Evolutionary conservation across 345 rosid species (phyloP).

Genomic region (Jatropha curcas): DNA sequence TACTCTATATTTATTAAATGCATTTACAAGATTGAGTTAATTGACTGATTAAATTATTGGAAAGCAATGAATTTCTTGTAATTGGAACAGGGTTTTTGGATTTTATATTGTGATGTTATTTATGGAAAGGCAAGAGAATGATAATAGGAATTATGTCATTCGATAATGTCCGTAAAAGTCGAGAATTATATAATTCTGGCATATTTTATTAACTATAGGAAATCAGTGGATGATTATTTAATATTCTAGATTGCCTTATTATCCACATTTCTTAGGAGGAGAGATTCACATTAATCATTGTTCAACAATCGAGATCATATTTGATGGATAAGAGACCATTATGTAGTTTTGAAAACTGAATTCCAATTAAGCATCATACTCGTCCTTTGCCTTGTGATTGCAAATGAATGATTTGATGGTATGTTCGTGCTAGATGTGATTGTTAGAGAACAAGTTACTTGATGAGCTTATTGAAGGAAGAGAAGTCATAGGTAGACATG

Average conservation of each 20-base stretch:
- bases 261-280: background rate
- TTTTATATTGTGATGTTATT: background rate
- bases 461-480: background rate
- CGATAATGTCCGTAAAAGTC: background rate
- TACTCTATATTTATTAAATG: background rate
- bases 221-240: background rate
- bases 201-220: background rate
- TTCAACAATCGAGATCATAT: too few species aligned
- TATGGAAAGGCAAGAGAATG: background rate
- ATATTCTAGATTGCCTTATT: background rate
- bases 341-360: background rate
- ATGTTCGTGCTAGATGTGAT: background rate
- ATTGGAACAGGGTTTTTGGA: background rate
- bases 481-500: background rate
- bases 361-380: background rate
- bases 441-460: background rate
- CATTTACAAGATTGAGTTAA: background rate
- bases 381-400: background rate
- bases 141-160: background rate
- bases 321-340: too few species aligned
- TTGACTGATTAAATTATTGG: background rate
- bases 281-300: background rate
- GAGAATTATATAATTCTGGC: background rate
- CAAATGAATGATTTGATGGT: background rate
- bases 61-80: background rate